Evolutionary conservation across 306 rosid genomes (phyloP), one percentile per base, ranked within the genome.

Genomic region (Cicer judaicum): DNA sequence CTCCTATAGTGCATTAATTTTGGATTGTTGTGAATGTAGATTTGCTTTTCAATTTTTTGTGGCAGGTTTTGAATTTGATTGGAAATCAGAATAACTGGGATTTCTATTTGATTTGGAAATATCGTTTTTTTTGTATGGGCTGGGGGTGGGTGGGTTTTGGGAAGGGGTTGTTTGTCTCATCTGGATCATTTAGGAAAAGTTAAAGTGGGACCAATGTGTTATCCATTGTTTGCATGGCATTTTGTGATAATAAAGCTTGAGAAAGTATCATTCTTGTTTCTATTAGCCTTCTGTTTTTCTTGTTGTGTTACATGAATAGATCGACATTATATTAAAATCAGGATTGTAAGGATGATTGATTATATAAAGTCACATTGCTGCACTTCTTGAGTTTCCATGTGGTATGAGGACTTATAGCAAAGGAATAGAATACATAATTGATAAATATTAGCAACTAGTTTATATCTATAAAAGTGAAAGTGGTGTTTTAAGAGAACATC

Each of bases 251-350:
- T 39, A 43, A 59, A 57, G 52, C 48, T 62, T 57, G 39, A 16
- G 69, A 6, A 56, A 16, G 53, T 48, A 59, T 57, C 41, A 7
- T 56, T 69, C 9, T 56, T 77, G 46, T 54, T 80, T 72, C 41
- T 19, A 36, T 43, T 34, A 18, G 8, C 8, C 53, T 46, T 55
- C 13, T 43, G 42, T 29, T 55, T 14, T 70, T 65, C 72, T 61
- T 53, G 1, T 18, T 70, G 18, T 6, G 29, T 29, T n/a, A 38
- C 40, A 34, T 47, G 9, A 16, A 9, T 68, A 18, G 50, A 41
- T 53, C 42, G 2, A 66, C 18, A 50, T 14, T 13, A 72, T 29
- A 50, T 38, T 19, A 13, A 38, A 43, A 8, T 57, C 48, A 15
- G 56, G 71, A 24, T 56, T 38, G 64, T 46, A 54, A 64, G 38